Base-by-base conservation (phyloP, 306 rosid species). In the Glycine soja region DNA sequence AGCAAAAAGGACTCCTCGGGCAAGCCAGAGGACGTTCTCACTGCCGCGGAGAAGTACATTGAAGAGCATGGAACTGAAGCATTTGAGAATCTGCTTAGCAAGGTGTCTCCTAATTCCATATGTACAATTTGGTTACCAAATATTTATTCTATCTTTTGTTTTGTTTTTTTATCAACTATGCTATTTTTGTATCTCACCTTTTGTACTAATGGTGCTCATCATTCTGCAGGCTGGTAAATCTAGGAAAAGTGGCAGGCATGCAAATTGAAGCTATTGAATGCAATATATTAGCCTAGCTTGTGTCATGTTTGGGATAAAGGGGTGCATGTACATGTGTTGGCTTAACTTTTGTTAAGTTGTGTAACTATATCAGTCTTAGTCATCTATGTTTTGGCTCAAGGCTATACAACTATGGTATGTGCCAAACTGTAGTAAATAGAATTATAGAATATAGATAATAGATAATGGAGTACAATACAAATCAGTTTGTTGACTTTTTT, bases 41-140 rank as follows among this genome's bases (percentile, higher is more conserved):
- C 90, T 11, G 94, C 94, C 8, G 93, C 91, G 3, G 92, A 93
- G 92, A 82, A 89, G 71, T 90, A 93, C 88, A 90, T 91, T 47
- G 89, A 85, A 19, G 89, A 91, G 84, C 72, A 67, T 67, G 97
- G 94, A 24, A 87, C 92, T 6, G 84, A 80, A 53, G 91, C 52
- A 32, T 90, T 93, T 78, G 92, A 91, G 85, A 83, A 85, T 45
- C 71, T 90, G 65, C 88, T 93, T 48, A 88, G 75, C 70, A 87
- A 83, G 94, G 97, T 93, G 86, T 63, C 54, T 46, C 15, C 24
- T 2, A 36, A 36, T 36, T 36, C 15, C 77, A 45, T 36, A 4
- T 36, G 30, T 24, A 24, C 30, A 24, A 24, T 24, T 24, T 24
- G 30, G 30, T 4, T 36, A 36, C 40, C 40, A 36, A 36, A 36